Evolutionary conservation across 2,329 filamentous ascomycete species (phyloP).

Genomic region (Fonsecaea pedrosoi): DNA sequence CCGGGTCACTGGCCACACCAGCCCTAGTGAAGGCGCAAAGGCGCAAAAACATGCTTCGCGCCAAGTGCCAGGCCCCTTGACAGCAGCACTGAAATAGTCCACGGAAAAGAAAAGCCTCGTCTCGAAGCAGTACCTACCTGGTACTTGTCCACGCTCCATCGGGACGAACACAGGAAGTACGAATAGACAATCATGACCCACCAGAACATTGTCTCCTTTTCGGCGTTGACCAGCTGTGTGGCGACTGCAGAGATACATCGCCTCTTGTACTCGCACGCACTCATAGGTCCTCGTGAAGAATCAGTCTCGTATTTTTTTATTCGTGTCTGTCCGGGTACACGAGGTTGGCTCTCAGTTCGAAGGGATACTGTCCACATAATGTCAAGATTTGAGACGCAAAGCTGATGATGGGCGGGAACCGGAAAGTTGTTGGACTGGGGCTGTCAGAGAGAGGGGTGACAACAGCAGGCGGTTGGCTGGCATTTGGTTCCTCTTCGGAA

Average conservation of each 20-base stretch:
- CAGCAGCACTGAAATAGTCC: slow-evolving; percentile 15
- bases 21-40: slow-evolving; percentile 1
- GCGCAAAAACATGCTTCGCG: neutral
- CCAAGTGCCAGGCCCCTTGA: slow-evolving; percentile 12
- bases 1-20: neutral
- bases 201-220: neutral
- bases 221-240: neutral
- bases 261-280: neutral
- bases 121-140: neutral
- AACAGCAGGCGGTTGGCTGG: slow-evolving; percentile 23
- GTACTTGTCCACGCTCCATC: too few relatives aligned
- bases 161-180: too few relatives aligned
- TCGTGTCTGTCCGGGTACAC: neutral
- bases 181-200: neutral
- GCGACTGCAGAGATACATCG: neutral
- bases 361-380: neutral
- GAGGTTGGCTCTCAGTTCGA: neutral
- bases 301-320: too few relatives aligned
- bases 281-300: neutral
- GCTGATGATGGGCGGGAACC: neutral
- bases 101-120: slow-evolving; percentile 19
- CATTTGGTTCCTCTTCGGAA: slow-evolving; percentile 16
- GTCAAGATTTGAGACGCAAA: neutral
- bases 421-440: neutral
- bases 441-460: neutral